Percentiles rank a stretch among this genome's conserved stretches.
These are phyloP conservation scores for Pythium pyrilobum DNA, from an alignment of 352 stramenopile species.

Conservation along the genomic window DNA sequence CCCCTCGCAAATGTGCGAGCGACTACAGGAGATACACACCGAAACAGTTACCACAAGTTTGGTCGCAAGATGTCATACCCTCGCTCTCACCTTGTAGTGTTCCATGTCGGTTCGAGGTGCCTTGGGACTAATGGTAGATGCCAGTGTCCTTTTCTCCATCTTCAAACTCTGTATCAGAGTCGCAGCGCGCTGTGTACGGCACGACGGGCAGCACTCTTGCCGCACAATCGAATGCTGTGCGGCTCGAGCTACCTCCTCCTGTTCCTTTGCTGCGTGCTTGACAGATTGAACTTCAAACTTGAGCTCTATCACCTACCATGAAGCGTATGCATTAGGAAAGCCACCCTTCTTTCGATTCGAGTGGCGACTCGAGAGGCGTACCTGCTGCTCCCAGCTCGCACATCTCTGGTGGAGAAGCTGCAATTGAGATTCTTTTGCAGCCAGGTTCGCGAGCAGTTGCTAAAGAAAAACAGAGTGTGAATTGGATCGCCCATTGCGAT, in stretches of 20 bases:
- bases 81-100: slow-evolving; percentile 27
- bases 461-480: background rate
- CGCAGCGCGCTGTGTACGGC: slow-evolving; percentile 10
- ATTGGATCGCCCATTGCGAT: background rate
- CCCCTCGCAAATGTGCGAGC: slow-evolving; percentile 16
- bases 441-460: slow-evolving; percentile 23
- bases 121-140: slow-evolving; percentile 16
- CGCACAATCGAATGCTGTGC: slow-evolving; percentile 21
- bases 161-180: slow-evolving; percentile 17
- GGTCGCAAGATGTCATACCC: too few relatives aligned
- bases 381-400: slow-evolving; percentile 42
- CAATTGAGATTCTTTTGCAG: slow-evolving; percentile 35
- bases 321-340: too few relatives aligned
- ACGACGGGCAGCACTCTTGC: slow-evolving; percentile 19
- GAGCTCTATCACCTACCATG: slow-evolving; percentile 32
- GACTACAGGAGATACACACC: slow-evolving; percentile 1
- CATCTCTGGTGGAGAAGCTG: slow-evolving; percentile 31
- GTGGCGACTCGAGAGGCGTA: background rate
- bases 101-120: slow-evolving; percentile 22
- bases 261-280: slow-evolving; percentile 27
- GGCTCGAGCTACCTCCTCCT: slow-evolving; percentile 19
- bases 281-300: slow-evolving; percentile 49
- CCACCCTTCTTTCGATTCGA: background rate
- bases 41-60: background rate
- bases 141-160: slow-evolving; percentile 15